Evolutionary conservation across 108 stramenopile genomes (phyloP), one percentile per base, ranked within the genome.

Genomic region (Cyclotella kingstonii): DNA sequence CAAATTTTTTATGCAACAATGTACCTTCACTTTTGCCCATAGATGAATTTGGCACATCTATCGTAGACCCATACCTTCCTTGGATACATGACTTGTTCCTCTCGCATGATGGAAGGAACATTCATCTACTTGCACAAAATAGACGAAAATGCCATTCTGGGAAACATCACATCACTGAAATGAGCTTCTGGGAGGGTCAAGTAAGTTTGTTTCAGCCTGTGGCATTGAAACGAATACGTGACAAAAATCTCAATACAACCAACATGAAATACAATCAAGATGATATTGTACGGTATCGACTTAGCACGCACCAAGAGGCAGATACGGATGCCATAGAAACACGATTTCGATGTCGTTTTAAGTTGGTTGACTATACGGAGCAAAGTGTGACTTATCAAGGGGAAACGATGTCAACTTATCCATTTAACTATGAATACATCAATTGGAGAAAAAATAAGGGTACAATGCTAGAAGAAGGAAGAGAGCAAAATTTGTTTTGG

Each of bases 331-430:
- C 78, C 4, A 51, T 82, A 34, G 77, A 66, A 30, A 94, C 93
- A 11, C 78, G 93, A 12, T 94, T 94, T 68, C 73, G 90, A 49
- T 94, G 93, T 68, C 80, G 84, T 2, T 94, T 90, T 66, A 83
- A 93, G 60, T 69, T 79, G 10, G 17, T 64, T 19, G 54, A 78
- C 54, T 49, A 49, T 27, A 18, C 22, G 12, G 9, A 42, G 26
- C 57, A 59, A 68, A 55, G 59, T 17, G 6, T 55, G 21, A 60
- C 50, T 9, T 78, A 73, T 68, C 39, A 33, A 26, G 77, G 71
- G 6, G 73, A 78, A 27, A 81, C 83, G 15, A 49, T 86, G 14
- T 85, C 84, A 10, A 60, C 57, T 0, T 90, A 80, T 57, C 64
- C 78, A 18, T 84, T 81, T 53, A 84, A 87, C 39, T 87, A 84